Percentiles rank a stretch among this genome's conserved stretches.
Conservation (phyloP, 2,329 filamentous ascomycete species). For the Hypoxylon sp. region DNA sequence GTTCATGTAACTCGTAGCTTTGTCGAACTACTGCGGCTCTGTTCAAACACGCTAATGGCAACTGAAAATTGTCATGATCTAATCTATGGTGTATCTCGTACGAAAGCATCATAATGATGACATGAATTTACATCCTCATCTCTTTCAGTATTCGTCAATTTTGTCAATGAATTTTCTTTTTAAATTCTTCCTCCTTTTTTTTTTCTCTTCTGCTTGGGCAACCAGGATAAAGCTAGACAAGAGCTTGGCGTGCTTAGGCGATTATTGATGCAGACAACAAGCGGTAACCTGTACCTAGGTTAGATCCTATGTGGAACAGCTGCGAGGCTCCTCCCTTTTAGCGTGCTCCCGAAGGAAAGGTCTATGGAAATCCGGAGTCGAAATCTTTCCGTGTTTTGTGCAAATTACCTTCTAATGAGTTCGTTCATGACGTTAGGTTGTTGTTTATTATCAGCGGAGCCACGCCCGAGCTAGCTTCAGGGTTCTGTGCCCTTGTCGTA, state of each 20-base stretch:
- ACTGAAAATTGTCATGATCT: conserved; percentile 39
- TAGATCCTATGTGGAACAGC: conserved; percentile 27
- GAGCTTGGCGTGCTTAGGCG: conserved; percentile 25
- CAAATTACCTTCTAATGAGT: conserved; percentile 10
- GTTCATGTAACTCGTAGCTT: conserved; percentile 2
- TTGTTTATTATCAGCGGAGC: conserved; percentile 16
- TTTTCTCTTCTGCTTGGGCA: conserved; percentile 11
- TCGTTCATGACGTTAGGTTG: conserved; percentile 7
- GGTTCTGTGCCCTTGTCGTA: conserved; percentile 27
- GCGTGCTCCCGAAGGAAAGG: conserved; percentile 35
- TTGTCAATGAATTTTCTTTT: conserved; percentile 7
- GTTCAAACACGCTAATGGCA: conserved; percentile 33
- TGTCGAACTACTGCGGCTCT: conserved; percentile 38
- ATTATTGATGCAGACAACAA: conserved; percentile 34
- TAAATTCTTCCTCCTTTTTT: conserved; percentile 12
- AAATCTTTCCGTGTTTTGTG: conserved; percentile 21
- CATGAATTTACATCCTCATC: conserved; percentile 11
- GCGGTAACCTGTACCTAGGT: conserved; percentile 37
- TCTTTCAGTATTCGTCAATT: conserved; percentile 2
- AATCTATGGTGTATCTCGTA: conserved; percentile 20
- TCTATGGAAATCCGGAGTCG: conserved; percentile 37
- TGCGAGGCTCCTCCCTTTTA: conserved; percentile 34
- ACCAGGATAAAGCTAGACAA: conserved; percentile 7
- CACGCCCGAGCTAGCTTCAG: conserved; percentile 7
- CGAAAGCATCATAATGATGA: conserved; percentile 34